A percentile compares a stretch with the other conserved stretches of the same genome.
Conservation (phyloP, 352 stramenopile species). For the Phytopythium chamaehyphon region DNA sequence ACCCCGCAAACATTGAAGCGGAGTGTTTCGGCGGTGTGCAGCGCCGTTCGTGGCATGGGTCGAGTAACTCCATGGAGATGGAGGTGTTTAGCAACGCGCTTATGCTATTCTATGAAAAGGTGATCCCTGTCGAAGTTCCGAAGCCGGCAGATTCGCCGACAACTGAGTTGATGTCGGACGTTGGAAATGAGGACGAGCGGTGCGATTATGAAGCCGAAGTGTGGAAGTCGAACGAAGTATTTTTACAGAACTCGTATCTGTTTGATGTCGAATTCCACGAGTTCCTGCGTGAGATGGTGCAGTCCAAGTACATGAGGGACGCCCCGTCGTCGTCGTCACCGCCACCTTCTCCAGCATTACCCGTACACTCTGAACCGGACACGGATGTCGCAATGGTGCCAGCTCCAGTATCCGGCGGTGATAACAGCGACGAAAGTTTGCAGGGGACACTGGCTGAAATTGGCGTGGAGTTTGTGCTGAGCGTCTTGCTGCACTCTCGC, state of each 20-base stretch:
- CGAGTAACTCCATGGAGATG: conserved; percentile 95
- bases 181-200: conserved; percentile 22
- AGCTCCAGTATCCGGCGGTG: conserved; percentile 14
- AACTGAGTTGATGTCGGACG: conserved; percentile 20
- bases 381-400: conserved; percentile 9
- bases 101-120: conserved; percentile 99
- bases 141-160: conserved; percentile 16
- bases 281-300: conserved; percentile 90
- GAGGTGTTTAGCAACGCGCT: conserved; percentile 98
- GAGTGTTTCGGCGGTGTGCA: conserved; percentile 99
- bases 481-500: conserved; percentile 83
- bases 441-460: conserved; percentile 75
- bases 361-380: background rate
- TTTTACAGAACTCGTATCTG: conserved; percentile 94
- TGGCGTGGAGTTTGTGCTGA: conserved; percentile 83
- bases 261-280: conserved; percentile 95
- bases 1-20: conserved; percentile 94
- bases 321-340: conserved; percentile 7
- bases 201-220: conserved; percentile 91
- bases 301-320: conserved; percentile 78
- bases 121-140: conserved; percentile 53
- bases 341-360: conserved; percentile 11
- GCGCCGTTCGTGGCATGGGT: conserved; percentile 90
- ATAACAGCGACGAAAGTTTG: conserved; percentile 43
- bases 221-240: conserved; percentile 92